A percentile compares a stretch with the other conserved stretches of the same genome.
These are phyloP conservation scores for Wolfiporia cocos DNA, from an alignment of 1,284 basidiomycete genomes.

Conservation along the genomic window DNA sequence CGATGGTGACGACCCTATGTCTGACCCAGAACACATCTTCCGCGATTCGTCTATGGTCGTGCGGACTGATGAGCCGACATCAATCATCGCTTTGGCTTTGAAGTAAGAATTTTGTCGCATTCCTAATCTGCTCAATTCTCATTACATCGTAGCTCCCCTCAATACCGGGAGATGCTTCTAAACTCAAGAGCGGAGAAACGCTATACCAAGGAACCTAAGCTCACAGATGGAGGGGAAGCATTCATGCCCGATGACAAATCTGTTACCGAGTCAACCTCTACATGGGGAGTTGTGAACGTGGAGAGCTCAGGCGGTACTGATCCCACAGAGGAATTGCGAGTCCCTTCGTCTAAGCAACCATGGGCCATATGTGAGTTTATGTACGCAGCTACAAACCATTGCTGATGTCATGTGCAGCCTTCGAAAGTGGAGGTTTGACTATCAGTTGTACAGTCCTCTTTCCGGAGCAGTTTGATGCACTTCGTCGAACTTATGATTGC, in stretches of 20 bases:
- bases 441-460: slow-evolving; percentile 95
- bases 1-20: slow-evolving; percentile 60
- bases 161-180: slow-evolving; percentile 81
- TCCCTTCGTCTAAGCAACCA: slow-evolving; percentile 73
- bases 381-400: not conserved
- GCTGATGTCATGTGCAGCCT: slow-evolving; percentile 45
- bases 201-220: slow-evolving; percentile 56
- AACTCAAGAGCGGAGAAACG: slow-evolving; percentile 71
- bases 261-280: slow-evolving; percentile 73
- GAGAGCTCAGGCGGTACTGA: slow-evolving; percentile 58
- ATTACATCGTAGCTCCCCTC: slow-evolving; percentile 57
- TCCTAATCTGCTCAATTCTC: not conserved
- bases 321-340: slow-evolving; percentile 69
- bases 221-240: slow-evolving; percentile 65
- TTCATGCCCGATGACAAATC: slow-evolving; percentile 87
- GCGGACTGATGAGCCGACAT: slow-evolving; percentile 96
- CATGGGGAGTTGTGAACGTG: slow-evolving; percentile 83
- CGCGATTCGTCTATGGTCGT: slow-evolving; percentile 94
- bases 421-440: slow-evolving; percentile 87
- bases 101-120: slow-evolving; percentile 46
- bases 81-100: slow-evolving; percentile 93
- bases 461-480: slow-evolving; percentile 95
- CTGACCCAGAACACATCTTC: slow-evolving; percentile 88
- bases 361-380: slow-evolving; percentile 67
- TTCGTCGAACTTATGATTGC: slow-evolving; percentile 90